Evolutionary conservation across 1,139 yeast species (phyloP).

Genomic region (Hyphopichia khmerensis): DNA sequence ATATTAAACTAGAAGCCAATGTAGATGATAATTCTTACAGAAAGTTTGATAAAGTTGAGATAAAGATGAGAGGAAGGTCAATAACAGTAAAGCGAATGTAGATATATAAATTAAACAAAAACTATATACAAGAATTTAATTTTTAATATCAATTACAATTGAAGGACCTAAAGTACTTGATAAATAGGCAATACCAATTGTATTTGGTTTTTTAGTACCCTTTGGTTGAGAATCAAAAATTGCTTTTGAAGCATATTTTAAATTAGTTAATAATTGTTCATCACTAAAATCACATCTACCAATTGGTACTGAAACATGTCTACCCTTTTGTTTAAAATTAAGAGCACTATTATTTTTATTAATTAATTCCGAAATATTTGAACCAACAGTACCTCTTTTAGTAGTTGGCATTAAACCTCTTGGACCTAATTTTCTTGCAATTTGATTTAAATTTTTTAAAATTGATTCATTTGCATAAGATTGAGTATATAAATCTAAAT

Average conservation of each 20-base stretch:
- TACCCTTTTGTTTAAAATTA: constrained; percentile 69
- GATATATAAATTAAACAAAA: background rate
- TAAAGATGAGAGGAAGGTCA: too few species aligned
- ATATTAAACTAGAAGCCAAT: too few species aligned
- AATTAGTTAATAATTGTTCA: constrained; percentile 68
- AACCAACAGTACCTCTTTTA: constrained; percentile 84
- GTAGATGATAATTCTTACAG: too few species aligned
- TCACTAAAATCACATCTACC: constrained; percentile 83
- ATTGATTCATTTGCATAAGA: constrained; percentile 87
- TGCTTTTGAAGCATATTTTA: constrained; percentile 67
- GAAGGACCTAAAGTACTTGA: constrained; percentile 82
- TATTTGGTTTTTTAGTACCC: constrained; percentile 65
- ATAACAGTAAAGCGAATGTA: too few species aligned
- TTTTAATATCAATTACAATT: constrained; percentile 58
- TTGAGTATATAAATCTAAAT: constrained; percentile 63
- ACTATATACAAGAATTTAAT: background rate
- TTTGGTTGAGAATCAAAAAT: constrained; percentile 57
- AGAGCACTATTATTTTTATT: constrained; percentile 61
- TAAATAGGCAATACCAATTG: constrained; percentile 68
- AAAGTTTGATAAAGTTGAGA: too few species aligned
- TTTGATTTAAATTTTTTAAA: constrained; percentile 53
- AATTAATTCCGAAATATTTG: constrained; percentile 51
- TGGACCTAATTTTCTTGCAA: constrained; percentile 84
- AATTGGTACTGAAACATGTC: constrained; percentile 63
- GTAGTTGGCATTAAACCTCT: constrained; percentile 85